These are phyloP conservation scores for Diaporthe vexans DNA, from an alignment of 2,329 filamentous ascomycete genomes.

Conservation along the genomic window DNA sequence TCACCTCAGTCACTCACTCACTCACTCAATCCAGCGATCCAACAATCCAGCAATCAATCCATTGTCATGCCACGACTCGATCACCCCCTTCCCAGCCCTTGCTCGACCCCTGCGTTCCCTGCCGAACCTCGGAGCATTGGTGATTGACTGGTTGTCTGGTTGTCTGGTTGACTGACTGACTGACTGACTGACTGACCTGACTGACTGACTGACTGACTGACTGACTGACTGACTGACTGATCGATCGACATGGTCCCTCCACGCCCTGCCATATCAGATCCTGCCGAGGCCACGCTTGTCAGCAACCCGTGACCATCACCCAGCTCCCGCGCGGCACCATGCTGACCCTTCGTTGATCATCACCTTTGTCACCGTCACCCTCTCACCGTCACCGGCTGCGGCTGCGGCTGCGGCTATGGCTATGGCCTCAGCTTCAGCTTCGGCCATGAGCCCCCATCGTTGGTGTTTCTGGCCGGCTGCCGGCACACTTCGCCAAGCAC, in stretches of 20 bases:
- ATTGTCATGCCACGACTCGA: constrained; percentile 25
- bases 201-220: too few species aligned
- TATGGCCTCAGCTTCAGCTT: neutral
- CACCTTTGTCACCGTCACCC: neutral
- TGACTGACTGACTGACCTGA: too few species aligned
- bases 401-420: neutral
- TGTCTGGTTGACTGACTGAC: too few species aligned
- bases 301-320: constrained; percentile 22
- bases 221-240: constrained; percentile 2
- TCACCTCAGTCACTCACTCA: neutral
- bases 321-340: constrained; percentile 28
- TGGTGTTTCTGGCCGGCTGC: neutral
- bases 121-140: constrained; percentile 21
- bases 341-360: constrained; percentile 20
- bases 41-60: constrained; percentile 5
- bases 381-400: neutral
- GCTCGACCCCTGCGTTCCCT: neutral
- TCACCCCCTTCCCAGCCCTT: constrained; percentile 10
- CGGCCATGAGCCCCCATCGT: neutral
- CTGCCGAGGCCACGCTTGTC: neutral
- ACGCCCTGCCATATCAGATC: constrained; percentile 5
- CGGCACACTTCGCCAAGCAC: neutral
- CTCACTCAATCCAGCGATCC: neutral
- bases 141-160: constrained; percentile 6
- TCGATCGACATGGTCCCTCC: neutral